phyloP scores from a whole-genome alignment of 1,284 basidiomycete genomes.

The Taiwanofungus camphoratus region DNA sequence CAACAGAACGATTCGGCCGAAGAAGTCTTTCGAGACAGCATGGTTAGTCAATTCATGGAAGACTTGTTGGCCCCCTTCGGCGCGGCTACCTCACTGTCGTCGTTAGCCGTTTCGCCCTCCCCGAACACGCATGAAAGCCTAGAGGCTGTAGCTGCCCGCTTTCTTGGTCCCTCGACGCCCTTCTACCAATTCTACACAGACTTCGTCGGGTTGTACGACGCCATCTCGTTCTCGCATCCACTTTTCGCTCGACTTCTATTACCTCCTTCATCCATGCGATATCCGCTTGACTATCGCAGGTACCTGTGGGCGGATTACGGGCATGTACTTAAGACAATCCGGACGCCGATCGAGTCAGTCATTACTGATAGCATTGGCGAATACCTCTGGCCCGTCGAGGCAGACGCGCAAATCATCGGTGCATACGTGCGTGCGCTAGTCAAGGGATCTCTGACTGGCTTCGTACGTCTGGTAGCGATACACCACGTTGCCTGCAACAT shows the following conservation, averaged over 20 bases:
- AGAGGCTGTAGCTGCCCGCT: conserved; percentile 54
- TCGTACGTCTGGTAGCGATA: conserved; percentile 67
- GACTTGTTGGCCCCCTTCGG: conserved; percentile 55
- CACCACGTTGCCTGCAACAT: conserved; percentile 78
- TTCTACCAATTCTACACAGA: conserved; percentile 97
- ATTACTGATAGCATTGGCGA: conserved; percentile 46
- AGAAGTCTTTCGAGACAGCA: conserved; percentile 68
- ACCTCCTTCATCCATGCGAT: conserved; percentile 70
- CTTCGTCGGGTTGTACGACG: conserved; percentile 83
- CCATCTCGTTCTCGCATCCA: conserved; percentile 83
- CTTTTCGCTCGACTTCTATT: conserved; percentile 77
- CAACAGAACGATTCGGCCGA: conserved; percentile 44
- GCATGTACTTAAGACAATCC: conserved; percentile 54
- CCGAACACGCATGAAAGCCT: conserved; percentile 28
- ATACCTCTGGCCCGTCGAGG: conserved; percentile 72
- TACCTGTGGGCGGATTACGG: conserved; percentile 81
- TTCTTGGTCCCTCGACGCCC: conserved; percentile 64
- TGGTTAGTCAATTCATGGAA: conserved; percentile 55
- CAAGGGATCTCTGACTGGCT: conserved; percentile 44
- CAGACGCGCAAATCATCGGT: conserved; percentile 58
- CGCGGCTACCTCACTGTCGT: conserved; percentile 22
- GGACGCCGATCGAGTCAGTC: conserved; percentile 41
- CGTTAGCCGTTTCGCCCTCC: conserved; percentile 30
- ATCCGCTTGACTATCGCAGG: conserved; percentile 79
- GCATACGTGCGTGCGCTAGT: conserved; percentile 51